Evolutionary conservation across 257 asterid genomes (phyloP).

Genomic region (Solanum rostratum): DNA sequence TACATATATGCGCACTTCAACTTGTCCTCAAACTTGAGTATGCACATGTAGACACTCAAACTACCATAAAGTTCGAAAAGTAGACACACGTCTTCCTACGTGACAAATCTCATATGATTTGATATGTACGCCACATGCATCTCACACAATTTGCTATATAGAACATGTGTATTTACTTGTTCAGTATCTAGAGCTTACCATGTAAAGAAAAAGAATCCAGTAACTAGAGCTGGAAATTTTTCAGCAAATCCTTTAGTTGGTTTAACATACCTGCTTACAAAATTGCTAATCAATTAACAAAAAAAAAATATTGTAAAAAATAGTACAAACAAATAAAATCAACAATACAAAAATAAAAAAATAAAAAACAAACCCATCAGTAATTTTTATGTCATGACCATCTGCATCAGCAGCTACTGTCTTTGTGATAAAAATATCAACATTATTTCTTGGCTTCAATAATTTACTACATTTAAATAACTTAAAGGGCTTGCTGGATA

Average conservation of each 20-base stretch:
- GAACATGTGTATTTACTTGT: background rate
- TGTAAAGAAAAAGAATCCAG: constrained; percentile 97
- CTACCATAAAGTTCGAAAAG: too few relatives aligned
- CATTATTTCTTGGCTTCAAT: background rate
- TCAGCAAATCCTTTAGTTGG: constrained; percentile 37
- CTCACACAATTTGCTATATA: background rate
- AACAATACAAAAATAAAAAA: background rate
- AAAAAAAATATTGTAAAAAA: background rate
- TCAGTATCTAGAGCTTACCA: constrained; percentile 29
- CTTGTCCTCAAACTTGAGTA: background rate
- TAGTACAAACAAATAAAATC: background rate
- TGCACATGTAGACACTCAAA: too few relatives aligned
- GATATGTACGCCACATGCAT: too few relatives aligned
- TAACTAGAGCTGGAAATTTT: constrained; percentile 50
- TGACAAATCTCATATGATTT: too few relatives aligned
- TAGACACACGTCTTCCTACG: rapidly evolving
- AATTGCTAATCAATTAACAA: background rate
- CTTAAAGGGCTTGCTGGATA: background rate
- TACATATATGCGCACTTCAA: background rate
- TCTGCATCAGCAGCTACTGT: background rate
- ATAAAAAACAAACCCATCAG: background rate
- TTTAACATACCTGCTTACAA: constrained; percentile 31
- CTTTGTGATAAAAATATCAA: background rate
- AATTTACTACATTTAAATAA: background rate
- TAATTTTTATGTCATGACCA: background rate